Percentiles rank a stretch among this genome's conserved stretches.
Conservation (phyloP, 805 yeast genomes). For the Wickerhamomyces hampshirensis region DNA sequence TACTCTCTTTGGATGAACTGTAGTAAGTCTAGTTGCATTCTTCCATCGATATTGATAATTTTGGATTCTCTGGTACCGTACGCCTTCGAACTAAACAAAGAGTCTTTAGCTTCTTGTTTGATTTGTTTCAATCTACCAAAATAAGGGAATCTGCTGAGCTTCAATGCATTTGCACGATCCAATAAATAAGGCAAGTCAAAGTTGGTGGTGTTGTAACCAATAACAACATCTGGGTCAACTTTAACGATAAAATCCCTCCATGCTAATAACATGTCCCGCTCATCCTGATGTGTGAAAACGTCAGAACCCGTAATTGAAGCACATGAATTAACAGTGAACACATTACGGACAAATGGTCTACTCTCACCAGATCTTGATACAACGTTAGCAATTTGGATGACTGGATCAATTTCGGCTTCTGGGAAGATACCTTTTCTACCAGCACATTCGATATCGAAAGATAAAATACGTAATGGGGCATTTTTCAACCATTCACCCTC, state of each 20-base stretch:
- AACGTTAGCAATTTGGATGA: constrained; percentile 95
- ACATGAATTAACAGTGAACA: constrained; percentile 89
- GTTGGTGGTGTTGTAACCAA: constrained; percentile 92
- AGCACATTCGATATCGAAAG: constrained; percentile 98
- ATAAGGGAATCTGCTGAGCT: constrained; percentile 65
- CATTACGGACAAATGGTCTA: constrained; percentile 91
- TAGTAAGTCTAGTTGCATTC: constrained; percentile 89
- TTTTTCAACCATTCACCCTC: constrained; percentile 92
- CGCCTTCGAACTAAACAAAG: constrained; percentile 89
- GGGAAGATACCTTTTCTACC: constrained; percentile 97
- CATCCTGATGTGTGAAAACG: constrained; percentile 68
- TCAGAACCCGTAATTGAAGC: constrained; percentile 92
- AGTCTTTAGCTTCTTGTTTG: constrained; percentile 74
- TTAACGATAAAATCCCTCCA: constrained; percentile 86
- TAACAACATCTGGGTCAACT: constrained; percentile 92
- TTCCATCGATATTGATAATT: constrained; percentile 87
- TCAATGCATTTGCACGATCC: constrained; percentile 78
- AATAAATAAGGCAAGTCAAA: constrained; percentile 92
- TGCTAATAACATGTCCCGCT: constrained; percentile 72
- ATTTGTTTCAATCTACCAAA: constrained; percentile 72
- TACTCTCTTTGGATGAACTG: constrained; percentile 94
- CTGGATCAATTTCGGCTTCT: constrained; percentile 88
- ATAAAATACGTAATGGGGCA: constrained; percentile 89
- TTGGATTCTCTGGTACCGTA: constrained; percentile 95
- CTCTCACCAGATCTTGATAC: constrained; percentile 77